A percentile compares a stretch with the other conserved stretches of the same genome.
Evolutionary conservation across 495 filamentous ascomycete genomes (phyloP).

Genomic region (Chlorociboria aeruginascens): DNA sequence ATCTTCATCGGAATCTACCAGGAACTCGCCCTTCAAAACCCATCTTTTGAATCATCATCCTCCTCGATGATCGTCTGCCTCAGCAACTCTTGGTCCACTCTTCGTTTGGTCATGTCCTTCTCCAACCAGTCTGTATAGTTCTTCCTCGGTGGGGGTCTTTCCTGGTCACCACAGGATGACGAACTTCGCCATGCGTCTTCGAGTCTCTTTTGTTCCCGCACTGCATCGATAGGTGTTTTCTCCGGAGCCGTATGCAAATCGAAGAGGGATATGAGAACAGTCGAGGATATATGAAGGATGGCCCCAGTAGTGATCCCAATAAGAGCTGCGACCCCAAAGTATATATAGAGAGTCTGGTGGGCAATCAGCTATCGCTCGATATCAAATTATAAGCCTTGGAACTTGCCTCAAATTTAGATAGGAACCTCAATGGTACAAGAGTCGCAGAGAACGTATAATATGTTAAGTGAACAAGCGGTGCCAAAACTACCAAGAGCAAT

Average conservation of each 20-base stretch:
- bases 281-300: slow-evolving; percentile 33
- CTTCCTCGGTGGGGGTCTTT: slow-evolving; percentile 5
- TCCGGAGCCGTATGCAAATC: slow-evolving; percentile 16
- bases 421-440: slow-evolving; percentile 30
- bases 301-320: slow-evolving; percentile 42
- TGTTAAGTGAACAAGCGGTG: slow-evolving; percentile 35
- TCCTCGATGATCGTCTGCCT: slow-evolving; percentile 56
- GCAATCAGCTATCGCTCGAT: slow-evolving; percentile 19
- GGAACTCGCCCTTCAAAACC: slow-evolving; percentile 1
- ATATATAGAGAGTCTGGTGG: slow-evolving; percentile 50
- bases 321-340: slow-evolving; percentile 45
- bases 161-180: slow-evolving; percentile 1
- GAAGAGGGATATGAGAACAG: slow-evolving; percentile 28
- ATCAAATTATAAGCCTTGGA: slow-evolving; percentile 24
- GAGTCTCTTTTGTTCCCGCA: slow-evolving; percentile 11
- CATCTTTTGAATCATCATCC: slow-evolving; percentile 29
- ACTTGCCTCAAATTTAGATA: slow-evolving; percentile 47
- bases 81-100: slow-evolving; percentile 27
- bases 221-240: slow-evolving; percentile 15
- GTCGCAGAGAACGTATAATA: slow-evolving; percentile 24
- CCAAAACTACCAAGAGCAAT: slow-evolving; percentile 22
- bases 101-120: slow-evolving; percentile 22
- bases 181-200: slow-evolving; percentile 15
- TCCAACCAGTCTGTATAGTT: slow-evolving; percentile 27
- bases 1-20: too few relatives aligned